Percentiles rank a stretch among this genome's conserved stretches.
Evolutionary conservation across 2,329 filamentous ascomycete species (phyloP).

Genomic region (Helotiales sp.): DNA sequence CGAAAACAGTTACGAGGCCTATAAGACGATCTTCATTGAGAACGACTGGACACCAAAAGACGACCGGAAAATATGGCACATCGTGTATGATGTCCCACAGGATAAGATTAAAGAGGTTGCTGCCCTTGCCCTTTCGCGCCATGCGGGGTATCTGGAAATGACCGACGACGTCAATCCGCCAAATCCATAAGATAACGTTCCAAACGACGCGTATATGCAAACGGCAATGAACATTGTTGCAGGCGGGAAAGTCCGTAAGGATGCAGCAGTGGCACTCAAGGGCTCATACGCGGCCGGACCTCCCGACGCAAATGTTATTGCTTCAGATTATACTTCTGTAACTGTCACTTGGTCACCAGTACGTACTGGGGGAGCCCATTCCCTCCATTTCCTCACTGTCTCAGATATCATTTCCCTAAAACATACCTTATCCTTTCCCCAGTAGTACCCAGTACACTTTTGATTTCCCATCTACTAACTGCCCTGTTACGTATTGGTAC

Average conservation of each 20-base stretch:
- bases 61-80: slow-evolving; percentile 44
- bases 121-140: slow-evolving; percentile 7
- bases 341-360: background rate
- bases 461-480: no score
- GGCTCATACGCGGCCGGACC: background rate
- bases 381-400: no score
- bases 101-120: slow-evolving; percentile 11
- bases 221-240: slow-evolving; percentile 8
- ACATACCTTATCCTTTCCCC: no score
- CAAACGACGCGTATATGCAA: slow-evolving; percentile 26
- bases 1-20: slow-evolving; percentile 38
- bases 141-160: slow-evolving; percentile 5
- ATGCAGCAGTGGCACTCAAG: background rate
- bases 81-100: slow-evolving; percentile 41
- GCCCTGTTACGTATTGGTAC: no score
- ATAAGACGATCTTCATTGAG: slow-evolving; percentile 32
- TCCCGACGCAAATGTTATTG: background rate
- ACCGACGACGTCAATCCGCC: slow-evolving; percentile 7
- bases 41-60: slow-evolving; percentile 42
- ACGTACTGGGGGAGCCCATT: no score
- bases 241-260: background rate
- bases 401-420: no score
- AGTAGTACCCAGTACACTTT: no score
- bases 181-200: slow-evolving; percentile 26
- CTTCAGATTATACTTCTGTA: background rate